Percentiles rank a stretch among this genome's conserved stretches.
Conservation (phyloP, 2,329 filamentous ascomycete genomes). For the Colletotrichum costaricense region DNA sequence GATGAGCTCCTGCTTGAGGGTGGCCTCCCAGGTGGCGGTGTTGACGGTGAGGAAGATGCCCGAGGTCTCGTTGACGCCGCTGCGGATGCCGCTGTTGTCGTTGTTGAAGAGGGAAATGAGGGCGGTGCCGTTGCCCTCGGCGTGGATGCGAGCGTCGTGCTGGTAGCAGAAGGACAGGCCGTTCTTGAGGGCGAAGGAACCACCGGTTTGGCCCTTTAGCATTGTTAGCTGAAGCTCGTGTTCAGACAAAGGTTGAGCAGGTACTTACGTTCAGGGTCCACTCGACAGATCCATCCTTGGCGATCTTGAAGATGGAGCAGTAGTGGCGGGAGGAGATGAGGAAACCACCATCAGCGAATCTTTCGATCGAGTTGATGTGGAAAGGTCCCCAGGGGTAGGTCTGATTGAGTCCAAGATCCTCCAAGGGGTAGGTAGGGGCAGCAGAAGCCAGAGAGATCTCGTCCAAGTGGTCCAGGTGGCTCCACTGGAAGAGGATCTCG, state of each 20-base stretch:
- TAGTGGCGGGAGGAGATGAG: conserved; percentile 64
- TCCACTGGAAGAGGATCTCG: conserved; percentile 54
- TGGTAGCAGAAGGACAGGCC: conserved; percentile 48
- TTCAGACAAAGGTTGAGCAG: background rate
- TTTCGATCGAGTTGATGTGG: conserved; percentile 67
- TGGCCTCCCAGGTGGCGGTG: conserved; percentile 42
- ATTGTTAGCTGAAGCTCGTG: background rate
- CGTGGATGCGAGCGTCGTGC: conserved; percentile 46
- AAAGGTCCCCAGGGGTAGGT: conserved; percentile 63
- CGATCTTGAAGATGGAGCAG: conserved; percentile 57
- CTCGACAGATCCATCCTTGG: conserved; percentile 41
- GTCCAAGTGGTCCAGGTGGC: conserved; percentile 46
- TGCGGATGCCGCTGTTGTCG: conserved; percentile 41
- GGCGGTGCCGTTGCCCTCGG: conserved; percentile 37
- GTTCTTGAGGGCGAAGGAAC: conserved; percentile 36
- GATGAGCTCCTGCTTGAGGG: conserved; percentile 38
- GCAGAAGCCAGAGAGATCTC: conserved; percentile 12
- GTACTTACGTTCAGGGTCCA: conserved; percentile 25
- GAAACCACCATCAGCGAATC: conserved; percentile 61
- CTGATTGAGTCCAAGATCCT: conserved; percentile 40
- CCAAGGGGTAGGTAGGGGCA: conserved; percentile 35
- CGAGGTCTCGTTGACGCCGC: conserved; percentile 37
- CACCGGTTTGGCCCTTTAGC: conserved; percentile 16
- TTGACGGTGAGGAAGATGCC: conserved; percentile 40
- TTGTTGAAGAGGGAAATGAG: conserved; percentile 50